Percentiles rank a stretch among this genome's conserved stretches.
phyloP scores from a whole-genome alignment of 345 rosid genomes.

The Aquilaria malaccensis region DNA sequence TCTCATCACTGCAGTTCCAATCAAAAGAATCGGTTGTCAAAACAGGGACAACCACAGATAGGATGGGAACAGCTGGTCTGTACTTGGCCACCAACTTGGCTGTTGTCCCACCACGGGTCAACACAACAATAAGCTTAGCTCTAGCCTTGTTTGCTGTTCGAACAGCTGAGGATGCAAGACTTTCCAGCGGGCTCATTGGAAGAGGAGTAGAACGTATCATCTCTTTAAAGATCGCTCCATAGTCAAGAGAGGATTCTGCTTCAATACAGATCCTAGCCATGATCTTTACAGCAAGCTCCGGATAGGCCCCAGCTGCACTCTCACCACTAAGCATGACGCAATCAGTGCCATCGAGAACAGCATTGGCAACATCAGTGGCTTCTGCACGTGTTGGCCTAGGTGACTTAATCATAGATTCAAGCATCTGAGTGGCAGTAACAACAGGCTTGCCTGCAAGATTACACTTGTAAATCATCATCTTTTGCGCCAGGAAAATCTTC shows the following conservation, averaged over 20 bases:
- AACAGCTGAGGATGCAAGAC: conserved; percentile 92
- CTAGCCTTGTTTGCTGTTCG: conserved; percentile 81
- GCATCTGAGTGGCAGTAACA: conserved; percentile 91
- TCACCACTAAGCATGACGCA: conserved; percentile 94
- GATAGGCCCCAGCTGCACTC: conserved; percentile 89
- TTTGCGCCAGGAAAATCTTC: conserved; percentile 89
- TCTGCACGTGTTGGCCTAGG: conserved; percentile 93
- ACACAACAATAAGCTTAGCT: conserved; percentile 79
- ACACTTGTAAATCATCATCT: conserved; percentile 96
- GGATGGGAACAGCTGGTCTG: conserved; percentile 90
- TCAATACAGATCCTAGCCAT: conserved; percentile 79
- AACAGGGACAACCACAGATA: conserved; percentile 80
- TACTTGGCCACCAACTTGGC: conserved; percentile 91
- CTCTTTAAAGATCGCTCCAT: conserved; percentile 69
- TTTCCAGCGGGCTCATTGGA: conserved; percentile 94
- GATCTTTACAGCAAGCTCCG: conserved; percentile 78
- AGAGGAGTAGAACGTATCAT: conserved; percentile 84
- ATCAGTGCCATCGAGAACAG: conserved; percentile 87
- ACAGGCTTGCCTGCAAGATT: conserved; percentile 88
- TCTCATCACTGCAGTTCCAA: conserved; percentile 85
- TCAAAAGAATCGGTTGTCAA: conserved; percentile 83
- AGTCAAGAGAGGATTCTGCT: conserved; percentile 85
- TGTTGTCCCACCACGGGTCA: conserved; percentile 87
- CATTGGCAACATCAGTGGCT: conserved; percentile 92
- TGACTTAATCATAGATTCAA: conserved; percentile 90